Evolutionary conservation across 2,329 filamentous ascomycete genomes (phyloP), one percentile per base, ranked within the genome.

Genomic region (Paraphaeosphaeria minitans): DNA sequence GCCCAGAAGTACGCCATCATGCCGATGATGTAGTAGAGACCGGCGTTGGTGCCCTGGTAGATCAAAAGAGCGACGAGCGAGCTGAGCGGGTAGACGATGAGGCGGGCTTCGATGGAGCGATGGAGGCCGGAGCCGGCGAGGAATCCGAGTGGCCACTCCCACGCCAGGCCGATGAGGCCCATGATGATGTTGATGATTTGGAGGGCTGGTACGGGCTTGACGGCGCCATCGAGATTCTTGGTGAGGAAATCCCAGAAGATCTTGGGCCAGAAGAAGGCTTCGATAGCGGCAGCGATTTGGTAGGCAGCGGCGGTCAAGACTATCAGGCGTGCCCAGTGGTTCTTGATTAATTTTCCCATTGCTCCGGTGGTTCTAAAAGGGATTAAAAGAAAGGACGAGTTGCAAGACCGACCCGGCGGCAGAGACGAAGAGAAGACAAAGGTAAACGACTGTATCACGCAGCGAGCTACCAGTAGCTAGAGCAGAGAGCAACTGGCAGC

Each of bases 331-430:
- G 93, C 95, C 92, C 92, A 97, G 83, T 99, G 95, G 83, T 98
- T 98, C 85, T 99, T 99, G 83, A 99, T 98, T 75, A 99, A 88
- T 80, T 90, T 95, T 79, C 95, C 95, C 95, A 99, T 99, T 66
- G 62, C 55, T 58, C 50, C 55, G 53, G 48, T 9, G 16, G 5
- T 61, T 39, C 29, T n/a, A 61, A 66, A 63, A 55, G 58, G 57
- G 60, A 61, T 63, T 65, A 61, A 67, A 65, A 60, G 61, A 65
- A 59, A 63, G 65, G 60, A 66, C 62, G 61, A 65, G 63, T 59
- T 57, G 46, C 57, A 68, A 55, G 60, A 69, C 67, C 67, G 66
- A 67, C 64, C 66, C 66, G 60, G 67, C 67, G 66, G 67, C 53
- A 58, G 45, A 59, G 46, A 56, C 43, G 61, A 62, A 66, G 52